These are phyloP conservation scores for Trichoderma endophyticum DNA, from an alignment of 2,329 filamentous ascomycete genomes.

Conservation along the genomic window DNA sequence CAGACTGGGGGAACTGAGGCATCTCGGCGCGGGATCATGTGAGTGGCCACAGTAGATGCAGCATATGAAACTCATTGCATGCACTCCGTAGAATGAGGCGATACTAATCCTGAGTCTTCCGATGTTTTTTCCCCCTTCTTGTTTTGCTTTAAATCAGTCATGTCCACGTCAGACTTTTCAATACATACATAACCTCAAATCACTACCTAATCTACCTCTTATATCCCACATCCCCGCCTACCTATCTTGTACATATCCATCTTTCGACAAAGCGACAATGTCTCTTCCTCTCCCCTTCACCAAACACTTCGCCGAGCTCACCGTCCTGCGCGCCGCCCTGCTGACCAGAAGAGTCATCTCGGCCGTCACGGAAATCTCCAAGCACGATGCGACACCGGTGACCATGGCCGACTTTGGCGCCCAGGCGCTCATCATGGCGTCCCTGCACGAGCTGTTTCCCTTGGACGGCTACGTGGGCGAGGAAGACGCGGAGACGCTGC, in stretches of 20 bases:
- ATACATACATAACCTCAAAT: not conserved
- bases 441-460: constrained; percentile 53
- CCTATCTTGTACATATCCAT: not conserved
- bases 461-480: constrained; percentile 59
- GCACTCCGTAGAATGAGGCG: not conserved
- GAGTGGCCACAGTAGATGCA: not conserved
- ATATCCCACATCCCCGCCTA: not conserved
- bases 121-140: not conserved
- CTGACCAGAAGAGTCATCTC: constrained; percentile 50
- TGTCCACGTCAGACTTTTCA: not conserved
- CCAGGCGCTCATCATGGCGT: constrained; percentile 58
- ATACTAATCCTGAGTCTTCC: not conserved
- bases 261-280: not conserved
- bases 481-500: constrained; percentile 54
- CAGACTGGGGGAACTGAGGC: not conserved
- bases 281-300: constrained; percentile 20
- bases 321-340: constrained; percentile 54
- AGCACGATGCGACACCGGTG: constrained; percentile 58
- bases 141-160: not conserved
- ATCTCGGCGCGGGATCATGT: not conserved
- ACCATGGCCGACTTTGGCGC: constrained; percentile 63
- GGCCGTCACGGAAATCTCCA: constrained; percentile 50
- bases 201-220: not conserved
- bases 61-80: not conserved
- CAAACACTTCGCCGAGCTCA: constrained; percentile 35